A percentile compares a stretch with the other conserved stretches of the same genome.
phyloP scores from a whole-genome alignment of 2,329 filamentous ascomycete species.

The Chaetothyriales sp. region DNA sequence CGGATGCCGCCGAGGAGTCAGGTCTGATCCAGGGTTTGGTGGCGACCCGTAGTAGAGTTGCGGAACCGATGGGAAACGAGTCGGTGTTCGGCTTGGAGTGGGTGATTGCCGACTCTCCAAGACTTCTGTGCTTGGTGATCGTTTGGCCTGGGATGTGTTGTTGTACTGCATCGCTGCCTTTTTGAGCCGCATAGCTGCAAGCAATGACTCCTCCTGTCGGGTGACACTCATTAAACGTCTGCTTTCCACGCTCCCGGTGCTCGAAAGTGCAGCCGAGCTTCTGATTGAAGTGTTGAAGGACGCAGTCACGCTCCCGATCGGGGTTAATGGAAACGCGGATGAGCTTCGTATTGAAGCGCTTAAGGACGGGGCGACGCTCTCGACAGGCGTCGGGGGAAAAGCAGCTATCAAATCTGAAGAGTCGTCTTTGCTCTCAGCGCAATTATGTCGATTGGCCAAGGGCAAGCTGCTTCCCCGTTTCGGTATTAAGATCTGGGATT shows the following conservation, averaged over 20 bases:
- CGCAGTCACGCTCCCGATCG: conserved; percentile 5
- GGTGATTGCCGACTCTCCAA: neutral
- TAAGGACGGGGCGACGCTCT: neutral
- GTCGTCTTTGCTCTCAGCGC: conserved; percentile 2
- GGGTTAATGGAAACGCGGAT: conserved; percentile 9
- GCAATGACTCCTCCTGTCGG: conserved; percentile 36
- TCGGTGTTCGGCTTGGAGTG: neutral
- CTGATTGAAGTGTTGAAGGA: conserved; percentile 8
- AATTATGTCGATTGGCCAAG: conserved; percentile 10
- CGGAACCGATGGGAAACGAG: neutral
- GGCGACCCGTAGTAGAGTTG: neutral
- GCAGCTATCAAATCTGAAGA: conserved; percentile 11
- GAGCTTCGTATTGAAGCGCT: neutral
- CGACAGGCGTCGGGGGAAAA: conserved; percentile 1
- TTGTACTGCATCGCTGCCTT: conserved; percentile 32
- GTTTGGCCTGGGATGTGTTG: conserved; percentile 6
- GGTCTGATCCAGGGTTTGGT: neutral
- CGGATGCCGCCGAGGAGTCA: neutral
- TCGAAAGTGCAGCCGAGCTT: conserved; percentile 8
- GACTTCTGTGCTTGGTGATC: neutral
- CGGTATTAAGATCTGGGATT: neutral
- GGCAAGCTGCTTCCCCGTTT: neutral
- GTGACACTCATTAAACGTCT: conserved; percentile 39
- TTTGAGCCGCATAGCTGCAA: conserved; percentile 36
- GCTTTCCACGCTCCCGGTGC: conserved; percentile 18